Base-by-base conservation (phyloP, 345 rosid species). In the Eucalyptus erythrocorys region DNA sequence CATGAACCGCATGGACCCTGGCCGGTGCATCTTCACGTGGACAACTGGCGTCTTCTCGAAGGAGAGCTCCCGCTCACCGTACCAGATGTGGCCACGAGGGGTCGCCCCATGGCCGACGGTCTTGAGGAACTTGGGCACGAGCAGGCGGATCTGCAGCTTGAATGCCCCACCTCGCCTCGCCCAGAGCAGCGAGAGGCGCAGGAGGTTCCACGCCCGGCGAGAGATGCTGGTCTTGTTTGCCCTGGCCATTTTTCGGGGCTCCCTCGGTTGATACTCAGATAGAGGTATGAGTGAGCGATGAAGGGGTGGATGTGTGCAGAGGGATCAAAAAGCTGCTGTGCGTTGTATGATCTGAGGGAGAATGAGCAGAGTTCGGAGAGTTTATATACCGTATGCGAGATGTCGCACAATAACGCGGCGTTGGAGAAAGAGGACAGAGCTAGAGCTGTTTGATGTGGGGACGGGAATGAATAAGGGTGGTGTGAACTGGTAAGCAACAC, bases 31-130 rank as follows among this genome's bases (percentile, higher is more conserved):
- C 94, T 94, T 96, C 87, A 92, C 91, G 34, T 94, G 94, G 91
- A 97, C 93, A 42, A 95, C 87, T 10, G 99, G 99, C 1, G 99
- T 97, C 87, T 93, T 92, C 79, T 97, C 98, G 88, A 98, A 98
- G 7, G 99, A 95, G 84, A 98, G 96, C 94, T 98, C 92, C 5
- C 95, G 95, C 88, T 96, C 98, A 30, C 94, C 89, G 43, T 92
- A 93, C 88, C 88, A 89, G 47, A 89, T 40, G 12, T 88, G 95
- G 87, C 88, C 90, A 22, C 91, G 87, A 24, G 50, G 57, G 55
- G 88, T 64, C 85, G 89, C 43, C 10, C 15, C 15, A 13, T 88
- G 93, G 24, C 89, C 89, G 4, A 96, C 87, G 86, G 91, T 91
- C 88, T 93, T 96, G 86, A 97, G 89, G 88, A 94, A 95, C 93